Conservation (phyloP, 805 yeast species). For the Nakazawaea sp. region DNA sequence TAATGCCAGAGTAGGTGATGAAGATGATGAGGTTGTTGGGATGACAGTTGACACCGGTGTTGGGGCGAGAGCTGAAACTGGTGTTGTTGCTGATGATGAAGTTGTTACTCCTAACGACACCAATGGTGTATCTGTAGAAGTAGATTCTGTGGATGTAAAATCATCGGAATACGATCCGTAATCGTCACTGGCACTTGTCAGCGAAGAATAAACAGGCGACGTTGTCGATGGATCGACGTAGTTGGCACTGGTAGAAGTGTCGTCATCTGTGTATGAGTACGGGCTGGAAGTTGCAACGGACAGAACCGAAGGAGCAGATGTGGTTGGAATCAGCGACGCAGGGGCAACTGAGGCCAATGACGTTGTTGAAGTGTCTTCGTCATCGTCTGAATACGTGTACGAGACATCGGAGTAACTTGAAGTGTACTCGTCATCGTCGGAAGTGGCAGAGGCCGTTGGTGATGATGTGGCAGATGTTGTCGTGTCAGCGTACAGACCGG, state of each 20-base stretch:
- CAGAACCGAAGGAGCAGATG: background rate
- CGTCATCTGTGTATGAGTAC: background rate
- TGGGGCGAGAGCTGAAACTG: background rate
- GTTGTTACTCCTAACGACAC: too few relatives aligned
- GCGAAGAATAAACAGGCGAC: background rate
- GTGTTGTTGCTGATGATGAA: background rate
- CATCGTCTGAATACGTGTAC: slow-evolving; percentile 5
- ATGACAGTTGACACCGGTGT: background rate
- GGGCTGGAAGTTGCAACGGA: background rate
- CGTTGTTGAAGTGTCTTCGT: background rate
- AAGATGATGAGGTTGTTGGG: background rate
- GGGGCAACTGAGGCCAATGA: background rate
- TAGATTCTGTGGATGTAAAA: too few relatives aligned
- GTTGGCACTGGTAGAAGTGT: background rate
- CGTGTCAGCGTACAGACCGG: background rate
- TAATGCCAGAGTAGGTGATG: background rate
- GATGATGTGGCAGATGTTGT: background rate
- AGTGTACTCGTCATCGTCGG: background rate
- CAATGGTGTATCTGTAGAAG: too few relatives aligned
- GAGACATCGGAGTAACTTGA: slow-evolving; percentile 3
- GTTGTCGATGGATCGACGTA: background rate
- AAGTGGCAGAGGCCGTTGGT: background rate
- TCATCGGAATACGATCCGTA: slow-evolving; percentile 4
- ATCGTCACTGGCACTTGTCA: background rate
- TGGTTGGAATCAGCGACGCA: background rate